Evolutionary conservation across 2,329 filamentous ascomycete species (phyloP).

Genomic region (Pyrenophora graminea): DNA sequence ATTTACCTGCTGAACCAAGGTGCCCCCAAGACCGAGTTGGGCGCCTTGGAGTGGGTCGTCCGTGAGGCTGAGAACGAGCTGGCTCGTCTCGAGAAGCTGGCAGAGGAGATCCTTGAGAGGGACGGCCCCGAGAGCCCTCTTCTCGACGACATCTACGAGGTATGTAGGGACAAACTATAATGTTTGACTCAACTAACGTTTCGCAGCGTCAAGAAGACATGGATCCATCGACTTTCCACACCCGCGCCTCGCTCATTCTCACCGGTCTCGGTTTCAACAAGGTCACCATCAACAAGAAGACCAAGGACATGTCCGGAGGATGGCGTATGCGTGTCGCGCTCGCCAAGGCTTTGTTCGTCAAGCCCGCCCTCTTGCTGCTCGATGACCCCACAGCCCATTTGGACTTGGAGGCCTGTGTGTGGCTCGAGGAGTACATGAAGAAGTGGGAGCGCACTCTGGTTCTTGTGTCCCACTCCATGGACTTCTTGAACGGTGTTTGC

Average conservation of each 20-base stretch:
- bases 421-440: constrained; percentile 99
- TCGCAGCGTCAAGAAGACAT: constrained; percentile 92
- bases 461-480: constrained; percentile 95
- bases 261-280: constrained; percentile 99
- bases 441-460: constrained; percentile 98
- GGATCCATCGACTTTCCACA: constrained; percentile 97
- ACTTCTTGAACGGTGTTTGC: constrained; percentile 99
- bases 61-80: constrained; percentile 92
- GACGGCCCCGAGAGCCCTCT: constrained; percentile 90
- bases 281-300: constrained; percentile 96
- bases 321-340: constrained; percentile 99
- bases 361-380: constrained; percentile 91
- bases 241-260: constrained; percentile 91
- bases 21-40: constrained; percentile 83
- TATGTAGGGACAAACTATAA: constrained; percentile 53
- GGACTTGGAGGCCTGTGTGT: constrained; percentile 99
- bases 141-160: constrained; percentile 93
- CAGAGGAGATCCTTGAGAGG: constrained; percentile 87
- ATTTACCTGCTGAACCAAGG: constrained; percentile 98
- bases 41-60: constrained; percentile 96
- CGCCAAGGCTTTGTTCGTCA: constrained; percentile 96
- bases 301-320: constrained; percentile 99
- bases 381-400: constrained; percentile 99
- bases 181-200: constrained; percentile 7
- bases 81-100: constrained; percentile 82